phyloP scores from a whole-genome alignment of 352 stramenopile species.

The Pythium brachiatum region DNA sequence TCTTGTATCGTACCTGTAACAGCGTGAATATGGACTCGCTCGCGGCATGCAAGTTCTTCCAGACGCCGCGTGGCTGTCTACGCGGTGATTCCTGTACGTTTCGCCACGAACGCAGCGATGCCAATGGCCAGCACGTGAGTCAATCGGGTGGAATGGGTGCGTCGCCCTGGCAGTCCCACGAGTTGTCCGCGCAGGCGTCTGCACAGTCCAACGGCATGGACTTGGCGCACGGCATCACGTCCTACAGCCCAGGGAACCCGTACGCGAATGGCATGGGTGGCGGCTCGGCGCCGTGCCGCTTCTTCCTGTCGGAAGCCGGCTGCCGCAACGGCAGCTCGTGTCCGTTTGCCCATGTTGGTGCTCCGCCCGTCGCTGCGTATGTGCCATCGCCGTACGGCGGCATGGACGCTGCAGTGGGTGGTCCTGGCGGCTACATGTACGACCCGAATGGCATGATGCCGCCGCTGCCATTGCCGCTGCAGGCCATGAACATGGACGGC shows the following conservation, averaged over 20 bases:
- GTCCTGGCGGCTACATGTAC: too few relatives aligned
- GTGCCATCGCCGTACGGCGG: slow-evolving; percentile 11
- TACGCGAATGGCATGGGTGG: slow-evolving; percentile 32
- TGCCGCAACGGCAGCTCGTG: slow-evolving; percentile 69
- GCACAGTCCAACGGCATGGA: slow-evolving; percentile 5
- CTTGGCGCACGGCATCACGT: slow-evolving; percentile 12
- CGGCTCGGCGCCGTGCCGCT: slow-evolving; percentile 40
- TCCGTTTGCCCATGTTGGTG: slow-evolving; percentile 43
- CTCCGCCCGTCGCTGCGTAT: slow-evolving; percentile 9
- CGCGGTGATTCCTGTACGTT: slow-evolving; percentile 65
- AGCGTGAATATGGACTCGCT: slow-evolving; percentile 16
- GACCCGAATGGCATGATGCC: slow-evolving; percentile 18
- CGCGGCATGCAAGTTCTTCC: slow-evolving; percentile 65
- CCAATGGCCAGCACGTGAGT: background rate
- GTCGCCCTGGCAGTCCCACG: background rate
- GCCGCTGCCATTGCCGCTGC: slow-evolving; percentile 28
- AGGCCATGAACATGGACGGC: slow-evolving; percentile 8
- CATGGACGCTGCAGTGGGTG: background rate
- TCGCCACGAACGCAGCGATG: slow-evolving; percentile 37
- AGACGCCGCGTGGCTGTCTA: slow-evolving; percentile 67
- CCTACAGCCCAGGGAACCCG: slow-evolving; percentile 34
- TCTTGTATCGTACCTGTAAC: background rate
- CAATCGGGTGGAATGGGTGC: background rate
- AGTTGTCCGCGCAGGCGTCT: background rate
- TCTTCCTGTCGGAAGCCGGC: slow-evolving; percentile 48